Conservation (phyloP, 306 rosid genomes). For the Citrullus colocynthis region DNA sequence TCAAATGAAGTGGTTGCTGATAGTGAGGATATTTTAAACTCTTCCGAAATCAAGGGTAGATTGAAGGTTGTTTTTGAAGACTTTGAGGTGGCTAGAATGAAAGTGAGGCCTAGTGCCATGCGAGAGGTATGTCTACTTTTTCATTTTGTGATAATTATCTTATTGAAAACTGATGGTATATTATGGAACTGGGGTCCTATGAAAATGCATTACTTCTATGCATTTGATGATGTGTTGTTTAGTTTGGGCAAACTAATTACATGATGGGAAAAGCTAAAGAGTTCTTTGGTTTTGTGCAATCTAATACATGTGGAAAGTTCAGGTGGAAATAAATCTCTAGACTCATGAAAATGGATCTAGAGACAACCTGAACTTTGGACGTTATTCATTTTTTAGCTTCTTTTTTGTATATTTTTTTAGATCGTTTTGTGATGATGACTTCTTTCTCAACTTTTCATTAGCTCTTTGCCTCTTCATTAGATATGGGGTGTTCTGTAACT, state of each 20-base stretch:
- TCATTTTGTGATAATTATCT: constrained; percentile 5
- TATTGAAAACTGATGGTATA: not conserved
- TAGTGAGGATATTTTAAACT: constrained; percentile 14
- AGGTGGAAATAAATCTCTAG: not conserved
- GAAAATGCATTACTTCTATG: not conserved
- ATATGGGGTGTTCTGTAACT: not conserved
- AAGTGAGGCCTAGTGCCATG: constrained; percentile 96
- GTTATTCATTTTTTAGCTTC: not conserved
- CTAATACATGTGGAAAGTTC: not conserved
- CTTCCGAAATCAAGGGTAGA: constrained; percentile 23
- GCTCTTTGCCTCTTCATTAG: not conserved
- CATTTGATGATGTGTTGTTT: not conserved
- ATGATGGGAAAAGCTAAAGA: not conserved
- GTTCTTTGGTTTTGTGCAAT: not conserved
- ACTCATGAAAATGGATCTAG: not conserved
- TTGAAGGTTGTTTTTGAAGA: constrained; percentile 56
- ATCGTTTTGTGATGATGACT: not conserved
- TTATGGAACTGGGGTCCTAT: not conserved
- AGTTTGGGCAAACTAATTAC: not conserved
- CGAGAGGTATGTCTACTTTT: constrained; percentile 55
- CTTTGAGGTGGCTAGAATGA: constrained; percentile 68
- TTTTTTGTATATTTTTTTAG: not conserved
- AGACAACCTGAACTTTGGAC: not conserved
- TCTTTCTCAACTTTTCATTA: not conserved
- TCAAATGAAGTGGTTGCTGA: constrained; percentile 20